These are phyloP conservation scores for Heterobasidion irregulare DNA, from an alignment of 1,284 basidiomycete genomes.

Conservation along the genomic window DNA sequence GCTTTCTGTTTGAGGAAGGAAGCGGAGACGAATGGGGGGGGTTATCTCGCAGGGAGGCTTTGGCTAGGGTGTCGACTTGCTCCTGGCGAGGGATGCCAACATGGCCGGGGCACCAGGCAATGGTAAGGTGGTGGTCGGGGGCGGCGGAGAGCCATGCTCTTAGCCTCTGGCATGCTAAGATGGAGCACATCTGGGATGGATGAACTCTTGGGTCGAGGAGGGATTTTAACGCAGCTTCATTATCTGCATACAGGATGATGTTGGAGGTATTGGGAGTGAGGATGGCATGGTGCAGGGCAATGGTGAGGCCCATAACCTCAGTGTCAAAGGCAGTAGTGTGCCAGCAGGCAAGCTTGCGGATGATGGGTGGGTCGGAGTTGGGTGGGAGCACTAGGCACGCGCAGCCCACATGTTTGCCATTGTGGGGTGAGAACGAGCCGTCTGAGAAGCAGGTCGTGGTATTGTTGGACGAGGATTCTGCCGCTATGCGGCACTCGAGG, in stretches of 20 bases:
- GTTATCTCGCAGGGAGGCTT: too few relatives aligned
- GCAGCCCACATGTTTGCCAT: background rate
- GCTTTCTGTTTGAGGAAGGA: too few relatives aligned
- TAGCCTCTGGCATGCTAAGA: background rate
- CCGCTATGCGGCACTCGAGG: background rate
- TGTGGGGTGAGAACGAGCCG: background rate
- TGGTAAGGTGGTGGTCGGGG: background rate
- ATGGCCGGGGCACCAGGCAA: background rate
- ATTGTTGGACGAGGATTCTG: background rate
- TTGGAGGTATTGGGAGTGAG: background rate
- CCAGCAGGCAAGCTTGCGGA: background rate
- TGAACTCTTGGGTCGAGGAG: background rate
- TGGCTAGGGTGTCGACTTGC: too few relatives aligned
- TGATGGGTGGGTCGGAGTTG: background rate
- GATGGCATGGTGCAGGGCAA: background rate
- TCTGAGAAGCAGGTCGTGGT: background rate
- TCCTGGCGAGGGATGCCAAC: too few relatives aligned
- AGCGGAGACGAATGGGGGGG: too few relatives aligned
- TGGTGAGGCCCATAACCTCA: background rate
- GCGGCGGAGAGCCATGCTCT: background rate
- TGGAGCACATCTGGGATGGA: background rate
- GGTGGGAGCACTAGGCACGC: background rate
- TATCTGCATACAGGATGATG: background rate
- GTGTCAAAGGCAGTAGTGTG: background rate
- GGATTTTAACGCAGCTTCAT: background rate